Conservation (phyloP, 2,329 filamentous ascomycete genomes). For the Leptographium radiaticola region DNA sequence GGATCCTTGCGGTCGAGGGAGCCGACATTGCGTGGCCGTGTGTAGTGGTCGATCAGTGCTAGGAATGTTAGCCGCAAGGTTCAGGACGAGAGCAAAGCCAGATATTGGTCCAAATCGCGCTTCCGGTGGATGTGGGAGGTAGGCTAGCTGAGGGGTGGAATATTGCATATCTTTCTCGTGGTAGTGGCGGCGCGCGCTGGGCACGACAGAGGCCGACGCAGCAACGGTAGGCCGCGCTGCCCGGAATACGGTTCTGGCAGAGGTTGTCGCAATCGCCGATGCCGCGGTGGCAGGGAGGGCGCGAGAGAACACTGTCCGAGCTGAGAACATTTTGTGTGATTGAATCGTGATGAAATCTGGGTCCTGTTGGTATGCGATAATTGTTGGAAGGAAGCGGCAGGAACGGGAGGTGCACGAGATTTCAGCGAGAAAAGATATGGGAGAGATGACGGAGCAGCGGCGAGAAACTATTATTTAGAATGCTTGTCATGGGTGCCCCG, state of each 20-base stretch:
- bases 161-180: conserved; percentile 15
- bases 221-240: conserved; percentile 5
- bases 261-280: conserved; percentile 3
- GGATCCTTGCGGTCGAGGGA: conserved; percentile 57
- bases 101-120: not conserved
- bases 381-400: not conserved
- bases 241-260: conserved; percentile 9
- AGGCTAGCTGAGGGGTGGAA: not conserved
- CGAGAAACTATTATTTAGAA: not conserved
- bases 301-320: conserved; percentile 7
- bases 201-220: conserved; percentile 2
- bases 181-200: conserved; percentile 11
- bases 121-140: not conserved
- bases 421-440: not conserved
- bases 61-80: not conserved
- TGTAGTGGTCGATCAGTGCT: conserved; percentile 16
- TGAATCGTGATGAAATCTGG: not conserved
- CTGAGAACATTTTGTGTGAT: conserved; percentile 8
- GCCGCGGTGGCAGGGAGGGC: conserved; percentile 7
- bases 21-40: conserved; percentile 33
- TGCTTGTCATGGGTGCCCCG: not conserved
- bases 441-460: not conserved
- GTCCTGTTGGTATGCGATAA: not conserved
- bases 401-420: not conserved
- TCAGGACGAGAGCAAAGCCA: not conserved